Base-by-base conservation (phyloP, 2,329 filamentous ascomycete genomes). In the Cladosporium sp. region DNA sequence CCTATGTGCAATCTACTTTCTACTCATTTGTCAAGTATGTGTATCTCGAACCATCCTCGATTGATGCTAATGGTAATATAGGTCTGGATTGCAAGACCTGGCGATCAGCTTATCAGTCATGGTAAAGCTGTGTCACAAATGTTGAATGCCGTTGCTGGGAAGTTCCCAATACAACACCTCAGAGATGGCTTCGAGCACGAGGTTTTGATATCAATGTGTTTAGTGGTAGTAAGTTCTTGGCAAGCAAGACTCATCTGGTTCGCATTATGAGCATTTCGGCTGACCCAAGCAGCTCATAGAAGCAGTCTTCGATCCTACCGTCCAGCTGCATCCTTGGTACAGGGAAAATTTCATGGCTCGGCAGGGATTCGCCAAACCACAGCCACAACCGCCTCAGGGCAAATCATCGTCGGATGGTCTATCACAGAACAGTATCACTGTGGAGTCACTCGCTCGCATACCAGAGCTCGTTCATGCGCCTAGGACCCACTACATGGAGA, bases 21-120 rank as follows among this genome's bases (percentile, higher is more conserved):
- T 68, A 18, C 21, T 65, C 18, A 58, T 68, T 18, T 67, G 65
- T 21, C 65, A 68, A 48, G 67, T 67, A 53, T 16, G 65, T 43
- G n/a, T 46, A 21, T n/a, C 39, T 21, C 5, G 8, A 21, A 21
- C 39, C 8, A 23, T 21, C 10, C 2, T 21, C 7, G 14, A 5
- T 46, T 8, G 21, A 30, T 18, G 4, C 43, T 65, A 46, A 65
- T n/a, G 8, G 8, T 5, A 2, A 11, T 6, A 3, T 5, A 65
- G 63, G 58, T 30, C 5, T 65, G 63, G 63, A 43, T 65, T 25
- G 34, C 54, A 18, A 59, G 56, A 30, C 56, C 63, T 28, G 63
- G 56, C 5, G 63, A 65, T 21, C 7, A 54, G 30, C 25, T 51
- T 5, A 49, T 65, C 11, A 43, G 56, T n/a, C 63, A 65, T 13